Percentiles rank a stretch among this genome's conserved stretches.
Conservation (phyloP, 345 rosid genomes). For the Rubroshorea leprosula region DNA sequence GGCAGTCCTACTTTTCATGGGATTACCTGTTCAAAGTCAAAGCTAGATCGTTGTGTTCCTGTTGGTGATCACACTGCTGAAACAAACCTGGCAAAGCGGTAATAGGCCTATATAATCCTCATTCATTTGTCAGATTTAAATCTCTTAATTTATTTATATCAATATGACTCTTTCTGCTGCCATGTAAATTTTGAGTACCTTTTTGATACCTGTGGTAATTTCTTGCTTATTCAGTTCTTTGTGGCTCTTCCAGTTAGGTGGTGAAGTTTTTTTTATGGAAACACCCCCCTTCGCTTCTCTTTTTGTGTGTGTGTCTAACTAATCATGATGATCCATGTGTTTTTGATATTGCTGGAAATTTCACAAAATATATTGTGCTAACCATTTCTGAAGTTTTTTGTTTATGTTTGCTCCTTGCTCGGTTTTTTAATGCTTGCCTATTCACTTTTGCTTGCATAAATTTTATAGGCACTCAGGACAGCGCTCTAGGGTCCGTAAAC, state of each 20-base stretch:
- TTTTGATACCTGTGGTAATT: too few relatives aligned
- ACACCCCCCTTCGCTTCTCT: too few relatives aligned
- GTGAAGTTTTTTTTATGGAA: too few relatives aligned
- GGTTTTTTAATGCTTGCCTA: not conserved
- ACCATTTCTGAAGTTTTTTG: too few relatives aligned
- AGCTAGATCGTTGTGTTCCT: constrained; percentile 22
- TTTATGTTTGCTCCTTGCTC: too few relatives aligned
- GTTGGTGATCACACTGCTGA: constrained; percentile 34
- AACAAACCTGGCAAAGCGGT: constrained; percentile 46
- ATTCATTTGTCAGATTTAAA: constrained; percentile 5
- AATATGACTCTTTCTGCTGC: not conserved
- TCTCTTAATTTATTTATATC: not conserved
- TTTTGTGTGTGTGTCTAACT: too few relatives aligned
- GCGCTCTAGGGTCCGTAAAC: constrained; percentile 81
- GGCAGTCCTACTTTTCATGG: constrained; percentile 36
- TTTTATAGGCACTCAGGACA: constrained; percentile 60
- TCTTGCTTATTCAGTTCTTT: too few relatives aligned
- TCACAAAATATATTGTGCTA: too few relatives aligned
- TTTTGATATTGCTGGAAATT: too few relatives aligned
- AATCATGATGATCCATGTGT: too few relatives aligned
- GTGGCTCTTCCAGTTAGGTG: too few relatives aligned
- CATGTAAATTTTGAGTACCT: not conserved
- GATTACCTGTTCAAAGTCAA: constrained; percentile 17
- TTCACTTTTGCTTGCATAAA: not conserved
- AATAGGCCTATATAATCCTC: constrained; percentile 18